These are phyloP conservation scores for Boletus sensibilis DNA, from an alignment of 768 basidiomycete genomes.

Conservation along the genomic window DNA sequence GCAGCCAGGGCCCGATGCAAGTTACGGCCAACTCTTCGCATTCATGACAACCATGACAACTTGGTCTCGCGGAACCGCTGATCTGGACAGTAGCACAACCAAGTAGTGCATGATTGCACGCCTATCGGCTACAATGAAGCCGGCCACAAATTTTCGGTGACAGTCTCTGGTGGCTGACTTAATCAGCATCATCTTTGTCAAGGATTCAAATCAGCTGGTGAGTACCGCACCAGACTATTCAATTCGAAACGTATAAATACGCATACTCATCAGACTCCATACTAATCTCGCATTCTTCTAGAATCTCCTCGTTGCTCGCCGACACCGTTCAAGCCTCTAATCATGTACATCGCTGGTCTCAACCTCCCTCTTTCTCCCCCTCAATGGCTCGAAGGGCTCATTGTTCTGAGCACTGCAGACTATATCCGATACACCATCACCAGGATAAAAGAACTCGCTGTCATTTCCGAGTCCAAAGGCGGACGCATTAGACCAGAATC, in stretches of 20 bases:
- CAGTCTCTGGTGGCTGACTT: too few relatives aligned
- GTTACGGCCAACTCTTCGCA: too few relatives aligned
- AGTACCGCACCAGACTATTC: conserved; percentile 6
- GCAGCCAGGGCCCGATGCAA: background rate
- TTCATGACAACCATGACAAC: background rate
- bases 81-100: background rate
- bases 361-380: background rate
- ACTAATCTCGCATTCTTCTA: too few relatives aligned
- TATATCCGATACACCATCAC: background rate
- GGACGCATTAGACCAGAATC: conserved; percentile 19
- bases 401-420: conserved; percentile 13
- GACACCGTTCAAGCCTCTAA: background rate
- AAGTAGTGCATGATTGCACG: too few relatives aligned
- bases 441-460: background rate
- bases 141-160: background rate
- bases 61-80: background rate
- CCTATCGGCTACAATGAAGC: background rate
- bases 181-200: background rate
- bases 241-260: background rate
- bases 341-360: conserved; percentile 21
- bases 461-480: conserved; percentile 6
- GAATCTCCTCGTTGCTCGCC: background rate
- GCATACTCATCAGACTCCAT: background rate
- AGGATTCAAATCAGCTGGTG: background rate
- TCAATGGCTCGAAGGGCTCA: conserved; percentile 14